Percentiles rank a stretch among this genome's conserved stretches.
phyloP scores from a whole-genome alignment of 2,329 filamentous ascomycete genomes.

The Phaeosphaeria sp. region DNA sequence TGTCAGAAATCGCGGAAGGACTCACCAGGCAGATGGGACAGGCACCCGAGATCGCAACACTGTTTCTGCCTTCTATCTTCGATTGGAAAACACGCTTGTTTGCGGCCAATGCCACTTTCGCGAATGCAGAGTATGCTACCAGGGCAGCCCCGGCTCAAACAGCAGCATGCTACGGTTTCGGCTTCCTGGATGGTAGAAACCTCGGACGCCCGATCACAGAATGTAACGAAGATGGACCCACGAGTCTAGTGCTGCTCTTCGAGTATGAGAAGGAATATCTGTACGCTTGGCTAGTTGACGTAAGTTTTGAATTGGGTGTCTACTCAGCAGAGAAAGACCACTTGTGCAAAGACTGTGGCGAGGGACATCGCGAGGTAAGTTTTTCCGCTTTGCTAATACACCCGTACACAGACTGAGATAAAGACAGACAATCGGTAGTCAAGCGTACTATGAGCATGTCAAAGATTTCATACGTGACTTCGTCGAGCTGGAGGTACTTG shows the following conservation, averaged over 20 bases:
- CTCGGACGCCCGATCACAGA: neutral
- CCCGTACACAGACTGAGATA: neutral
- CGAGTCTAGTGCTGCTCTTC: neutral
- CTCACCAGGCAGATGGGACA: neutral
- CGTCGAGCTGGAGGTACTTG: neutral
- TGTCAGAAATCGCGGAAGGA: neutral
- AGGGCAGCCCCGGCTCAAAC: neutral
- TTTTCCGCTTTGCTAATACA: neutral
- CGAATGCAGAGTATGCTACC: neutral
- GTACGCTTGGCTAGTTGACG: neutral
- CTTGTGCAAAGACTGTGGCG: conserved; percentile 3
- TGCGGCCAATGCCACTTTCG: neutral
- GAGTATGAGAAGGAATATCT: conserved; percentile 6
- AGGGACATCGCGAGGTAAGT: neutral
- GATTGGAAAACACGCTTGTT: neutral
- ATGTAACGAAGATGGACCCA: neutral
- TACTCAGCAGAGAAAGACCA: neutral
- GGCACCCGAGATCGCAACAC: neutral
- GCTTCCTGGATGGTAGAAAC: neutral
- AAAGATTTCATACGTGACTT: neutral
- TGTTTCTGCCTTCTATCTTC: neutral
- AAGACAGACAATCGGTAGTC: neutral
- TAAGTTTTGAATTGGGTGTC: neutral
- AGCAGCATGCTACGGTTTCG: neutral
- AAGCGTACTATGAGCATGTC: conserved; percentile 1